Evolutionary conservation across 768 basidiomycete species (phyloP), one percentile per base, ranked within the genome.

Genomic region (Amyloporia xantha): DNA sequence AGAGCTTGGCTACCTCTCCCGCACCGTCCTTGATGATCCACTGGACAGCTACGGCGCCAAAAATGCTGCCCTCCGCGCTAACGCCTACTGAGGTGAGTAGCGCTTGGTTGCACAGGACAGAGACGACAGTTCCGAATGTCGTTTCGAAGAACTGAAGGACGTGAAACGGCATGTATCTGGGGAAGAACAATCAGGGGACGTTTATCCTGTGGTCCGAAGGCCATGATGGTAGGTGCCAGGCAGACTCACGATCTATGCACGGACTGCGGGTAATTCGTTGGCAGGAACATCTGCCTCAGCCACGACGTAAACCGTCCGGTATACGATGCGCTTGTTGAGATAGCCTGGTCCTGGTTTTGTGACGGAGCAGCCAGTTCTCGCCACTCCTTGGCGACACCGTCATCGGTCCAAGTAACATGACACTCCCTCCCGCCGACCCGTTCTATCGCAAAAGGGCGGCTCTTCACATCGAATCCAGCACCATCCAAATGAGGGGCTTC

Each of bases 1-100:
- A 63, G n/a, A 63, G 49, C 53, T 63, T 63, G 35, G 62, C 60
- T 19, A 63, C 47, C 47, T 63, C 62, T 1, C 62, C 62, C 9
- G 62, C 62, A 19, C 62, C 62, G 48, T 63, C 62, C 41, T 63
- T 63, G 49, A 63, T 63, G 49, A 63, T 59, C 62, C 62, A 63
- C 45, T 63, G 62, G n/a, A 59, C 58, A 21, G 59, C 59, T 20
- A 63, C 62, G 17, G 62, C 62, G 9, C 62, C 62, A 36, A 63
- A 60, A 3, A 63, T 54, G 45, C 59, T 61, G 46, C 58, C 62
- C 42, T 61, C 62, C 11, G 62, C 62, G 19, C 58, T 59, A 23
- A 63, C 54, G 0, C 62, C 62, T 15, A 63, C 62, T 12, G 62
- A 61, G 1, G 59, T 55, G 6, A 63, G 54, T 26, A 61, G 54